Evolutionary conservation across 1,139 yeast genomes (phyloP), one percentile per base, ranked within the genome.

Genomic region (Tardiomyces digboiensis): DNA sequence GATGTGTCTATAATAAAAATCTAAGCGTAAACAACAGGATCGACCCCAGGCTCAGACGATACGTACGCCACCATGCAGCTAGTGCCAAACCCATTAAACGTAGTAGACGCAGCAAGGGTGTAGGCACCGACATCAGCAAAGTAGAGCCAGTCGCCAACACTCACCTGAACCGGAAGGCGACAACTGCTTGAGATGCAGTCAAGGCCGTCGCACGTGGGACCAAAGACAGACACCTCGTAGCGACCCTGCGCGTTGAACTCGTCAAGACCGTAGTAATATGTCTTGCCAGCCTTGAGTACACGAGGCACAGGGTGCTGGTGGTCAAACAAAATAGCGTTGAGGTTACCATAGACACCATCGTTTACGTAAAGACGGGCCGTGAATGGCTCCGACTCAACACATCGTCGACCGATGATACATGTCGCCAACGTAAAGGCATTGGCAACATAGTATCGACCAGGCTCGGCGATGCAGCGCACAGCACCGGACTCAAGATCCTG

Each of bases 201-300:
- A 52, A 91, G 72, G 3, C 97, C 97, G 65, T 91, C 98, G 67
- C 98, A 91, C 19, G 97, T 91, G 41, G 97, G 98, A 7, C 98
- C 98, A 97, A 97, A 91, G 48, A 91, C 74, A 19, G 95, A 59
- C 71, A 86, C 54, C 45, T 62, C 65, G 49, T 52, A 52, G 39
- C 40, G 46, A 21, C 49, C 52, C 22, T 40, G 42, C 38, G 52
- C 48, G 36, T 46, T 53, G 19, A 42, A 41, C 29, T 21, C 39
- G 1, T 55, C 49, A 2, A 59, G 41, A 49, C 10, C 44, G 46
- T 44, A 29, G 22, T 44, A 45, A 33, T 66, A 70, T 46, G 61
- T 64, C 59, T 68, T 58, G 39, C 73, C 71, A 14, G 45, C 50
- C 39, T 68, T 63, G 51, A 89, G 70, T 12, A 84, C 82, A 52